These are phyloP conservation scores for Saturnispora mendoncae DNA, from an alignment of 805 yeast genomes.

Conservation along the genomic window DNA sequence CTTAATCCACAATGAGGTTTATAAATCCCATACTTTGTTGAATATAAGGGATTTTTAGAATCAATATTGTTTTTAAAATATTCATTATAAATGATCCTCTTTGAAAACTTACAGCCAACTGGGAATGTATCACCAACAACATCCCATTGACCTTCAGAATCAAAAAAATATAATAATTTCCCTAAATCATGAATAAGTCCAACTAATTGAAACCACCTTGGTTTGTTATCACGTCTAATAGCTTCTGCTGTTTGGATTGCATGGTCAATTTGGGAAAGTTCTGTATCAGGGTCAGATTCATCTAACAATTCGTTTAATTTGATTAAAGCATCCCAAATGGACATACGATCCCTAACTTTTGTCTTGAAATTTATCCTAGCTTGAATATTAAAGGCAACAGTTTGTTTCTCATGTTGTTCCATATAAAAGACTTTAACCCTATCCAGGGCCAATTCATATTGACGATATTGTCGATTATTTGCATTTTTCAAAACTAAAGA, in stretches of 20 bases:
- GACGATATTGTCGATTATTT: constrained; percentile 39
- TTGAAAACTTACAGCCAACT: constrained; percentile 59
- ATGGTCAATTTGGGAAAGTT: constrained; percentile 65
- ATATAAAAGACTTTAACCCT: constrained; percentile 57
- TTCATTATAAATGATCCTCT: constrained; percentile 51
- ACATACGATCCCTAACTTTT: constrained; percentile 55
- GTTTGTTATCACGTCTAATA: constrained; percentile 55
- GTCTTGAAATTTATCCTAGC: constrained; percentile 66
- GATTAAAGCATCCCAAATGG: constrained; percentile 63
- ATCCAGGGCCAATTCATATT: constrained; percentile 60
- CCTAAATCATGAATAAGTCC: constrained; percentile 69
- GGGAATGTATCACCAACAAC: constrained; percentile 77
- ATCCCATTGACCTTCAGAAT: constrained; percentile 72
- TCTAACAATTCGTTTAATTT: constrained; percentile 54
- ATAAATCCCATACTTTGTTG: constrained; percentile 58
- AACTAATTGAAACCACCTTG: constrained; percentile 69
- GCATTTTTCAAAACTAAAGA: constrained; percentile 18
- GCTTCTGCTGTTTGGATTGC: constrained; percentile 73
- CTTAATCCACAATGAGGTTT: constrained; percentile 57
- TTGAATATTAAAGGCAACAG: constrained; percentile 64
- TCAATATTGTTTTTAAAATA: constrained; percentile 56
- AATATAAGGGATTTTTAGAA: constrained; percentile 51
- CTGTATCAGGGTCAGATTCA: constrained; percentile 71
- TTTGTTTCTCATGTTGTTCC: constrained; percentile 62
- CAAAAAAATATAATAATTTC: constrained; percentile 57